phyloP scores from a whole-genome alignment of 2,329 filamentous ascomycete genomes.

The Fonsecaea multimorphosa region DNA sequence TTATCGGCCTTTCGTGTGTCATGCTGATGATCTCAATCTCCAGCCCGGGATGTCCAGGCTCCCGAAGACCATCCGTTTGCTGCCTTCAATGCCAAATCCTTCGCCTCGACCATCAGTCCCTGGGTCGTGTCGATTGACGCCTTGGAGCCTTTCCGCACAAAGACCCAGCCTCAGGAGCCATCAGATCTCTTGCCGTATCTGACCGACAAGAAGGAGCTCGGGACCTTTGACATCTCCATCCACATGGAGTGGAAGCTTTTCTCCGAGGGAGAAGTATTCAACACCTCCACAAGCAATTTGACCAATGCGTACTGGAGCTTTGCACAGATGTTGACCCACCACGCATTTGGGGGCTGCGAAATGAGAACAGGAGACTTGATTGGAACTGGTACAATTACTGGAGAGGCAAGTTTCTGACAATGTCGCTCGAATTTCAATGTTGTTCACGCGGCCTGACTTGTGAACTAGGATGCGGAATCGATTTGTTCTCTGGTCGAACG shows the following conservation, averaged over 20 bases:
- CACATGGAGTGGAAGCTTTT: constrained; percentile 18
- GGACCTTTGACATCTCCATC: constrained; percentile 19
- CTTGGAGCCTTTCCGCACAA: constrained; percentile 6
- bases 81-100: constrained; percentile 22
- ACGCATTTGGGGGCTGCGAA: constrained; percentile 20
- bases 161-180: constrained; percentile 14
- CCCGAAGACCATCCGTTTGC: constrained; percentile 20
- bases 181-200: constrained; percentile 16
- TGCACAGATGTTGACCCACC: constrained; percentile 20
- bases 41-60: constrained; percentile 12
- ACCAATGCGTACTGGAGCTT: constrained; percentile 19
- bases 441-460: not conserved
- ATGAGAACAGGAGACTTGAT: constrained; percentile 23
- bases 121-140: constrained; percentile 23
- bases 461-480: constrained; percentile 4
- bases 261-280: constrained; percentile 15
- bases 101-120: constrained; percentile 19
- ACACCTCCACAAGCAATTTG: constrained; percentile 14
- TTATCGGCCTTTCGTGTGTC: not conserved
- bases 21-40: not conserved
- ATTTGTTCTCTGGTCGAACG: constrained; percentile 20
- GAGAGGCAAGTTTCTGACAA: constrained; percentile 7
- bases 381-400: constrained; percentile 18
- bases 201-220: constrained; percentile 12
- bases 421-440: not conserved